Conservation (phyloP, 495 filamentous ascomycete species). For the Aspergillus coremiiformis region DNA sequence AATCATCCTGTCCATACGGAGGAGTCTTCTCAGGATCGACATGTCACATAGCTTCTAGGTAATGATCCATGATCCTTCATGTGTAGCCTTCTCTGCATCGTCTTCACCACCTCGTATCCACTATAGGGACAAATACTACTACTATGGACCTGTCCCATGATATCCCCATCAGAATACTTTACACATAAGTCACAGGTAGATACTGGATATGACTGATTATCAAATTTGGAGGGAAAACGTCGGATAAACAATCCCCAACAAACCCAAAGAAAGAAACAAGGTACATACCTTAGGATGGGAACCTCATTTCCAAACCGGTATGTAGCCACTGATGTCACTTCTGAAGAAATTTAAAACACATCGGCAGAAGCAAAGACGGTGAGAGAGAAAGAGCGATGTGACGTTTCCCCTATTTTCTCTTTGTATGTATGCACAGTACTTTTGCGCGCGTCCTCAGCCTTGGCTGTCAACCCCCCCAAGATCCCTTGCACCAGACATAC, state of each 20-base stretch:
- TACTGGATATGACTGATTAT: background rate
- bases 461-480: background rate
- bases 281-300: background rate
- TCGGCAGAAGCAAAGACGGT: background rate
- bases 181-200: no score
- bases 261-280: background rate
- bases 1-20: background rate
- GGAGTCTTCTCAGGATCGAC: background rate
- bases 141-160: background rate
- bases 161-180: background rate
- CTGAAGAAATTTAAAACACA: background rate
- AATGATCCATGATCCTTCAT: background rate
- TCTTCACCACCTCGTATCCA: no score
- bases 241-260: background rate
- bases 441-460: background rate
- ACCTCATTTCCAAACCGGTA: background rate
- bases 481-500: background rate
- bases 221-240: background rate
- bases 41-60: background rate
- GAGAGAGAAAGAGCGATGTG: background rate
- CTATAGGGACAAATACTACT: no score
- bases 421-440: background rate
- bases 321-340: background rate
- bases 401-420: background rate
- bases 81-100: background rate